Conservation (phyloP, 2,329 filamentous ascomycete species). For the Phialophora tarda region DNA sequence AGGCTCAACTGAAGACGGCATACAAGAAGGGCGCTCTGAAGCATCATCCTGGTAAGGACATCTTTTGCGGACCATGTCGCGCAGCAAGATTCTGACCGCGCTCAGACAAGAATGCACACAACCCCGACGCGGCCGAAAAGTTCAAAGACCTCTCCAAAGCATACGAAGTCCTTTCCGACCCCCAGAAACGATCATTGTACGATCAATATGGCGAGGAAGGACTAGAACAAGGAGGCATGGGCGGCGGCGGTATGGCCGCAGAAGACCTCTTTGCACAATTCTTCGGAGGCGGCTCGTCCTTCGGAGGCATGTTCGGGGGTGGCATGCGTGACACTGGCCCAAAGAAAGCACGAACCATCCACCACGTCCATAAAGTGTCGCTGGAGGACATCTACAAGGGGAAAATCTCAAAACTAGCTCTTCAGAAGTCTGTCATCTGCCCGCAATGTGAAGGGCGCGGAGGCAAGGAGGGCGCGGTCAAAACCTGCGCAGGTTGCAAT, state of each 20-base stretch:
- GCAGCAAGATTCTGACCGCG: slow-evolving; percentile 15
- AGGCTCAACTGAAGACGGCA: slow-evolving; percentile 88
- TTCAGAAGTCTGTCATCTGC: slow-evolving; percentile 98
- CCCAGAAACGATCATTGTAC: slow-evolving; percentile 89
- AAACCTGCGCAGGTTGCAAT: slow-evolving; percentile 87
- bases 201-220: slow-evolving; percentile 98
- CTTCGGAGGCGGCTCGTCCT: slow-evolving; percentile 76
- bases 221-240: slow-evolving; percentile 82
- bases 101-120: slow-evolving; percentile 92
- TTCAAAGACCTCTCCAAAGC: slow-evolving; percentile 98
- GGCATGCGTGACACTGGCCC: slow-evolving; percentile 82
- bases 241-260: slow-evolving; percentile 87
- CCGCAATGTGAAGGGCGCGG: slow-evolving; percentile 90
- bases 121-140: slow-evolving; percentile 91
- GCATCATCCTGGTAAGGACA: slow-evolving; percentile 81
- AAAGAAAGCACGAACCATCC: slow-evolving; percentile 91
- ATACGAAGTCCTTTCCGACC: slow-evolving; percentile 91
- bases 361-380: slow-evolving; percentile 97
- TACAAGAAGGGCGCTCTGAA: slow-evolving; percentile 90
- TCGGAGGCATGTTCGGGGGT: slow-evolving; percentile 77
- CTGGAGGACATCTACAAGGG: slow-evolving; percentile 98
- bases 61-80: neutral
- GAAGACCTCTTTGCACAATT: slow-evolving; percentile 97
- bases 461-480: slow-evolving; percentile 97
- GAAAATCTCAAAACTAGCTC: slow-evolving; percentile 94